Base-by-base conservation (phyloP, 768 basidiomycete genomes). In the Lactifluus hygrophoroides region DNA sequence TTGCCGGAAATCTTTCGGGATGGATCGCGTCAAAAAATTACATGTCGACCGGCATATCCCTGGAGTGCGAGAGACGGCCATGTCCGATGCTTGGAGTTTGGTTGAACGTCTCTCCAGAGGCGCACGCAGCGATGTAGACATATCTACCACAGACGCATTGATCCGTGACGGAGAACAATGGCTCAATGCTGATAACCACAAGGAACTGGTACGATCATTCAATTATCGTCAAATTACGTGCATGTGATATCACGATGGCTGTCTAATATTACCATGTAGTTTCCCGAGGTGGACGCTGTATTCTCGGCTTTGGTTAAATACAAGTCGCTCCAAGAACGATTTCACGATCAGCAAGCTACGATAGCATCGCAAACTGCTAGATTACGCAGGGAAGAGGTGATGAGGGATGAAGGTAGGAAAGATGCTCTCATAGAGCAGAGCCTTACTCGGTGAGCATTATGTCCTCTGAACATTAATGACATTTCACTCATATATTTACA, bases 11-110 rank as follows among this genome's bases (percentile, higher is more conserved):
- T 49, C 74, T 0, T 88, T 82, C 71, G 67, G 72, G 42, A 74
- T 75, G n/a, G 77, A 79, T 43, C 77, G 80, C 56, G 71, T 82
- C 66, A 85, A 84, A 72, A 84, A 79, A 66, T 71, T 88, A n/a
- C 83, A 86, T 69, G 79, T 88, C 64, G 84, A 82, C 63, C 65
- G 63, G 32, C 64, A 59, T 47, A 51, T 61, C 6, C 57, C 63
- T 1, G 34, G 28, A 40, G 42, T 4, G 8, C 47, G 59, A 30
- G 54, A 56, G 30, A 43, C 43, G 43, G 53, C 54, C 28, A 51
- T 51, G 54, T 23, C 42, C 11, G 43, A 16, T 17, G 59, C 59
- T 47, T 60, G 54, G 59, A 25, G 17, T 11, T 51, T 60, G 28
- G 59, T 46, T 5, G 35, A 51, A 8, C 59, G 59, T 50, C 54